Conservation (phyloP, 495 filamentous ascomycete species). For the Tuber melanosporum region DNA sequence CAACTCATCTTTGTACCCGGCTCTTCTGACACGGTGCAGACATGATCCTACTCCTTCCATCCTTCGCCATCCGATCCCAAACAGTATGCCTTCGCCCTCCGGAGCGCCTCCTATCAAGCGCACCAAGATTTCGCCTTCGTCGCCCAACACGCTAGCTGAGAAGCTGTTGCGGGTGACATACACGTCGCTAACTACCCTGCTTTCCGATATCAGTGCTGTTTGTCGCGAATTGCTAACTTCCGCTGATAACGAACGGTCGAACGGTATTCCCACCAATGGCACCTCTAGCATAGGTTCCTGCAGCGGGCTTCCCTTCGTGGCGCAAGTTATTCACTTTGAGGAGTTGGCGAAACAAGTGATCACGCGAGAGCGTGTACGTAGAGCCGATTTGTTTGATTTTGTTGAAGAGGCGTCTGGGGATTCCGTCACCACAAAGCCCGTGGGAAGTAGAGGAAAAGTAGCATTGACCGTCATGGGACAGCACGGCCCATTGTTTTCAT, state of each 20-base stretch:
- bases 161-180: slow-evolving; percentile 25
- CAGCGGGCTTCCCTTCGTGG: slow-evolving; percentile 18
- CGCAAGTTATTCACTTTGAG: slow-evolving; percentile 35
- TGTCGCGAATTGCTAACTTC: slow-evolving; percentile 23
- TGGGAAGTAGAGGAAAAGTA: slow-evolving; percentile 22
- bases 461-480: slow-evolving; percentile 41
- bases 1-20: slow-evolving; percentile 7
- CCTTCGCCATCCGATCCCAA: slow-evolving; percentile 23
- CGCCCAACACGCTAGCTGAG: slow-evolving; percentile 31
- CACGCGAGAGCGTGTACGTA: slow-evolving; percentile 29
- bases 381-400: slow-evolving; percentile 34
- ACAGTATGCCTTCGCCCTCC: slow-evolving; percentile 8
- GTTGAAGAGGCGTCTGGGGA: slow-evolving; percentile 27
- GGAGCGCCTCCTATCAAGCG: slow-evolving; percentile 32
- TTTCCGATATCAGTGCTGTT: slow-evolving; percentile 31
- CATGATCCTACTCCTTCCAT: slow-evolving; percentile 36
- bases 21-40: slow-evolving; percentile 17
- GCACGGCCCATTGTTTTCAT: slow-evolving; percentile 37
- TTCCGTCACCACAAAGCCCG: slow-evolving; percentile 9
- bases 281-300: slow-evolving; percentile 1
- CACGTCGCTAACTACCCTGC: slow-evolving; percentile 23
- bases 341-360: slow-evolving; percentile 30
- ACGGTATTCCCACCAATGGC: slow-evolving; percentile 6
- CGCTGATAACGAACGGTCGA: not conserved
- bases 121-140: slow-evolving; percentile 33